phyloP scores from a whole-genome alignment of 768 basidiomycete species.

The Kwoniella dejecticola region DNA sequence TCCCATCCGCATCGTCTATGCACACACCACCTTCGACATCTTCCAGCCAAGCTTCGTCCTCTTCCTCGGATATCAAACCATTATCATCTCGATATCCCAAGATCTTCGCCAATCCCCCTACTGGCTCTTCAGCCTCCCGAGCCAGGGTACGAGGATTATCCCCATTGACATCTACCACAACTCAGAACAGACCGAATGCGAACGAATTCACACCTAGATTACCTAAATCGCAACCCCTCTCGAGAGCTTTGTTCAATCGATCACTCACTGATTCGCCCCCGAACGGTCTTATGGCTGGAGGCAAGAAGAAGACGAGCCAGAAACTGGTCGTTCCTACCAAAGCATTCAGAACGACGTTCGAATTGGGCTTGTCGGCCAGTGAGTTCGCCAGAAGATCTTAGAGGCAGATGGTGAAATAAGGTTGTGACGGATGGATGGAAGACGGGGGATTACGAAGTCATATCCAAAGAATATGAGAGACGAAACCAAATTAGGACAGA shows the following conservation, averaged over 20 bases:
- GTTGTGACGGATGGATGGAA: background rate
- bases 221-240: constrained; percentile 46
- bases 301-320: constrained; percentile 30
- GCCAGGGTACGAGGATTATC: constrained; percentile 9
- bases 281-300: constrained; percentile 24
- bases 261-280: constrained; percentile 24
- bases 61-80: constrained; percentile 9
- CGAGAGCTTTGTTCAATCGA: constrained; percentile 39
- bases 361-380: constrained; percentile 42
- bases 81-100: constrained; percentile 14
- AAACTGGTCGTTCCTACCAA: constrained; percentile 49
- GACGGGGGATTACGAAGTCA: background rate
- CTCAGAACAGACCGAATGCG: constrained; percentile 2
- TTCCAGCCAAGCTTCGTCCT: no score
- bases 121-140: background rate
- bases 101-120: constrained; percentile 11
- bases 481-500: no score
- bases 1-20: background rate
- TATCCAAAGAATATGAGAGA: background rate
- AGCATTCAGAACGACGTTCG: constrained; percentile 45
- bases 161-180: constrained; percentile 7
- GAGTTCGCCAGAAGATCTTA: constrained; percentile 42
- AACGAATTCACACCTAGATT: constrained; percentile 8
- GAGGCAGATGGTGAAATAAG: background rate
- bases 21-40: constrained; percentile 7